Evolutionary conservation across 306 rosid genomes (phyloP).

Genomic region (Leucaena leucocephala): DNA sequence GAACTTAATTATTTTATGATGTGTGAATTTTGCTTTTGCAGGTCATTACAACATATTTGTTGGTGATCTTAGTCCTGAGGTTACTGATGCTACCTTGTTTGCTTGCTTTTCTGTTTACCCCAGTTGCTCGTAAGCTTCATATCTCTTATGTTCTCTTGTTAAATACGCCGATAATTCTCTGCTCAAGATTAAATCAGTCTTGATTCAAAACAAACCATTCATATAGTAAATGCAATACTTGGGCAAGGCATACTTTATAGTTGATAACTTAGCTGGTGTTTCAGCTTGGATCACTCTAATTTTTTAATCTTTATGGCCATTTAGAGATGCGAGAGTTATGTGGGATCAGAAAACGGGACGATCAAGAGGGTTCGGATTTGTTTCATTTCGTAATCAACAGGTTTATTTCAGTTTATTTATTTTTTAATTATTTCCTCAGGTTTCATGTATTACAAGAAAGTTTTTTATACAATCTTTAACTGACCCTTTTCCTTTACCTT

Average conservation of each 20-base stretch:
- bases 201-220: neutral
- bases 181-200: slow-evolving; percentile 16
- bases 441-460: neutral
- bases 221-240: neutral
- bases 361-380: slow-evolving; percentile 99
- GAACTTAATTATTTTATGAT: slow-evolving; percentile 32
- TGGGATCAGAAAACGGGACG: slow-evolving; percentile 99
- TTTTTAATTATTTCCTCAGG: neutral
- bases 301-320: slow-evolving; percentile 32
- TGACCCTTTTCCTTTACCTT: slow-evolving; percentile 27
- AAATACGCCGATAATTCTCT: slow-evolving; percentile 1
- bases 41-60: slow-evolving; percentile 95
- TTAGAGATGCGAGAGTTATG: slow-evolving; percentile 98
- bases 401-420: slow-evolving; percentile 38
- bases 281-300: neutral
- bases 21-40: slow-evolving; percentile 48
- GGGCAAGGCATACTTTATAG: slow-evolving; percentile 3
- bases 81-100: slow-evolving; percentile 92
- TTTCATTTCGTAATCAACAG: slow-evolving; percentile 93
- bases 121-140: slow-evolving; percentile 96
- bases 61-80: slow-evolving; percentile 98
- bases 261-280: slow-evolving; percentile 23
- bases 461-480: slow-evolving; percentile 28
- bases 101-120: slow-evolving; percentile 93
- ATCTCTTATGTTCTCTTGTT: slow-evolving; percentile 18